Evolutionary conservation across 495 filamentous ascomycete species (phyloP).

Genomic region (Neurospora pannonica): DNA sequence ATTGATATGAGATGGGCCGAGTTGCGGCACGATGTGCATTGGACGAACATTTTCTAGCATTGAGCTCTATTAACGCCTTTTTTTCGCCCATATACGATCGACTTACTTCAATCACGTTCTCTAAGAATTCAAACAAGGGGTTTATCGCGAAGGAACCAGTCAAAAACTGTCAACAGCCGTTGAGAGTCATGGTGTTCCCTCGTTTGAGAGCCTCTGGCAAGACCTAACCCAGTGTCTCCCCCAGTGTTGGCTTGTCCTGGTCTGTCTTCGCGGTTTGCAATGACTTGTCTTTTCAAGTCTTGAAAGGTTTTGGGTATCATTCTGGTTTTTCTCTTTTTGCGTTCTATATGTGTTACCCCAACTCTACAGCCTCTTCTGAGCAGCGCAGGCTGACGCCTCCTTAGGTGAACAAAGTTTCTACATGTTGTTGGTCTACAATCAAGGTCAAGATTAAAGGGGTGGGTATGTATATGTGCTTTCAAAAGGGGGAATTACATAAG

Average conservation of each 20-base stretch:
- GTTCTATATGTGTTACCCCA: not conserved
- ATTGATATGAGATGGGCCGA: too few species aligned
- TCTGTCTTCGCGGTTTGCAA: not conserved
- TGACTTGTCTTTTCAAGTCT: not conserved
- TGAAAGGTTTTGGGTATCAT: not conserved
- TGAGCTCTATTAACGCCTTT: too few species aligned
- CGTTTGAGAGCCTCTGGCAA: too few species aligned
- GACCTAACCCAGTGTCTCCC: not conserved
- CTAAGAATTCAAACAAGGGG: too few species aligned
- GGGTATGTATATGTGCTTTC: not conserved
- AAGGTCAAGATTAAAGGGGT: not conserved
- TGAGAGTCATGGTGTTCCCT: too few species aligned
- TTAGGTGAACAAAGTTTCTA: not conserved
- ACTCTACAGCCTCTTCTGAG: not conserved
- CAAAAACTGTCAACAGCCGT: too few species aligned
- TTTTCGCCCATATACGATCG: too few species aligned
- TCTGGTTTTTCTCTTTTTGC: not conserved
- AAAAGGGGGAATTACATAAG: not conserved
- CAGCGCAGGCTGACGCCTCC: not conserved
- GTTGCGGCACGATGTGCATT: too few species aligned
- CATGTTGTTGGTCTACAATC: not conserved
- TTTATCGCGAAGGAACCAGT: too few species aligned
- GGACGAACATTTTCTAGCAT: too few species aligned
- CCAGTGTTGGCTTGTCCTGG: not conserved
- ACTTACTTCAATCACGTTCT: too few species aligned